Base-by-base conservation (phyloP, 2,329 filamentous ascomycete species). In the Talaromyces pinophilus region DNA sequence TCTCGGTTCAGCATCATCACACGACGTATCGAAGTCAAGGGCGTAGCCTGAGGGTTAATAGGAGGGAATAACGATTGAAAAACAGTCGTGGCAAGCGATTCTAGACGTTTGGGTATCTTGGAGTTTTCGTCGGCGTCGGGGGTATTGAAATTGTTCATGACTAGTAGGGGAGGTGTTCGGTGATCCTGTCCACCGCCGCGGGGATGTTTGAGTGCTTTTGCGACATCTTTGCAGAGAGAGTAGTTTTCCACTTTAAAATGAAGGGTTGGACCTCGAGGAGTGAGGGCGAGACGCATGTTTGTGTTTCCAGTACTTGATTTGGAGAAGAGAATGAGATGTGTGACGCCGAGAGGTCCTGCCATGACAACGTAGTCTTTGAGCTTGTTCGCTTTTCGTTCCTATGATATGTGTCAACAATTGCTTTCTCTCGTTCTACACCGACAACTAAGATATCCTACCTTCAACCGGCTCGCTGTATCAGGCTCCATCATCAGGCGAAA, bases 21-120 rank as follows among this genome's bases (percentile, higher is more conserved):
- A 74, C 95, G 88, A 70, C 91, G 91, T 76, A 99, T 97, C n/a
- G 92, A 93, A 72, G 92, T 90, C 42, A 99, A 85, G 1, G 95
- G 92, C 1, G 92, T 96, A 35, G 87, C 87, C 78, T 96, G 92
- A 0, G 95, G 95, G 72, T 95, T 95, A 78, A 99, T 97, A 1
- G 93, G 92, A 3, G 95, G 94, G 74, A 99, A 98, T 42, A 99
- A 87, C 7, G 92, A 96, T 78, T 97, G 94, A 81, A 98, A 99
- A 74, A 97, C 89, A 55, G 93, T 96, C 1, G 93, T 98, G 2
- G 93, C 89, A 38, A 99, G 88, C 28, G 91, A 90, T 80, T 99
- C 95, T 74, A 99, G 91, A 72, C 97, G 93, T 76, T 92, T 96
- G 5, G 94, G 93, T n/a, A 96, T 89, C 68, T 90, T 85, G 35